These are phyloP conservation scores for Aspergillus tubingensis DNA, from an alignment of 2,329 filamentous ascomycete genomes.

Conservation along the genomic window DNA sequence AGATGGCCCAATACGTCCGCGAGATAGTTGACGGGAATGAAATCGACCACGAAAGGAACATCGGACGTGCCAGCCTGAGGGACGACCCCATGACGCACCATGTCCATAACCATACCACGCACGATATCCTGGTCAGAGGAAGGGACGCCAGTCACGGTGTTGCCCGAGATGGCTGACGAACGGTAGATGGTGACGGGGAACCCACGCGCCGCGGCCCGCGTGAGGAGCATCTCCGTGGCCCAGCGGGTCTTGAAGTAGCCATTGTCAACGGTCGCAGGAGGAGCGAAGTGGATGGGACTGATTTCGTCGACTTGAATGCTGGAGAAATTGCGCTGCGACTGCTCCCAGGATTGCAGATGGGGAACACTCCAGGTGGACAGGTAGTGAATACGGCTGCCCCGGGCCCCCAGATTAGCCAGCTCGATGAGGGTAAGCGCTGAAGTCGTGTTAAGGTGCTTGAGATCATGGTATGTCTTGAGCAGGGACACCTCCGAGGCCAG, in stretches of 20 bases:
- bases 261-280: neutral
- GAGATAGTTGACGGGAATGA: slow-evolving; percentile 6
- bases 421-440: neutral
- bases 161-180: neutral
- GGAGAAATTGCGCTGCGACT: neutral
- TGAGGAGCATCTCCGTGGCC: slow-evolving; percentile 1
- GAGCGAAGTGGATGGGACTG: neutral
- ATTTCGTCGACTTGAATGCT: neutral
- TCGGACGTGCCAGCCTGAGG: neutral
- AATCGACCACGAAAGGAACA: neutral
- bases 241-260: slow-evolving; percentile 10
- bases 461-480: neutral
- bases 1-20: neutral
- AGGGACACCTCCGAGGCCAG: neutral
- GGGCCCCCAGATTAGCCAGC: neutral
- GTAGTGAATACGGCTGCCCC: neutral
- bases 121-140: slow-evolving; percentile 1
- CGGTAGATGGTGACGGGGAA: slow-evolving; percentile 8
- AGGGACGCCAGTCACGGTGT: neutral
- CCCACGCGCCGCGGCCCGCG: neutral
- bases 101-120: neutral
- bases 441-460: neutral
- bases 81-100: neutral
- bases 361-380: slow-evolving; percentile 8
- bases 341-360: slow-evolving; percentile 7